A percentile compares a stretch with the other conserved stretches of the same genome.
Evolutionary conservation across 2,329 filamentous ascomycete species (phyloP).

Genomic region (Cercospora nicotianae): DNA sequence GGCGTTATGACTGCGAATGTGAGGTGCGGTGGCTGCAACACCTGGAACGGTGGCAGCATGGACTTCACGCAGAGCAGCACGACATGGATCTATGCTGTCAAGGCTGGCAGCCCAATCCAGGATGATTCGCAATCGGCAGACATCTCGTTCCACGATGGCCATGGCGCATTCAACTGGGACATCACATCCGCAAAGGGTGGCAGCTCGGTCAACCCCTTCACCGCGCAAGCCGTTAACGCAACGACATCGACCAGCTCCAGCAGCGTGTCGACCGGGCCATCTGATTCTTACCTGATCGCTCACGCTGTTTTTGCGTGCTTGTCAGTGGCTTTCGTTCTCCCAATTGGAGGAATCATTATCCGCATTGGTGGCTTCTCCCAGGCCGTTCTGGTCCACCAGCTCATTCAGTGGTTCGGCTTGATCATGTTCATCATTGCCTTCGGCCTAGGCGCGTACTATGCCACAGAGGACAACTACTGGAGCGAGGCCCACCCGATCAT

Average conservation of each 20-base stretch:
- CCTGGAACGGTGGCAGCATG: slow-evolving; percentile 55
- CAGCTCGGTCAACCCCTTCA: slow-evolving; percentile 46
- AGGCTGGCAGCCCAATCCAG: slow-evolving; percentile 50
- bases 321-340: slow-evolving; percentile 50
- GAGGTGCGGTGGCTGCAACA: slow-evolving; percentile 54
- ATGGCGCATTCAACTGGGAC: slow-evolving; percentile 48
- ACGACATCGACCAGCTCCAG: slow-evolving; percentile 12
- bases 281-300: slow-evolving; percentile 39
- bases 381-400: slow-evolving; percentile 47
- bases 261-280: slow-evolving; percentile 6
- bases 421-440: slow-evolving; percentile 51
- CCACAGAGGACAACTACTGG: slow-evolving; percentile 31
- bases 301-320: slow-evolving; percentile 49
- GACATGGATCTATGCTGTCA: slow-evolving; percentile 54
- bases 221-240: slow-evolving; percentile 20
- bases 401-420: slow-evolving; percentile 52
- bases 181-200: slow-evolving; percentile 51
- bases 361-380: slow-evolving; percentile 47
- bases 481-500: slow-evolving; percentile 55
- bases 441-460: slow-evolving; percentile 49
- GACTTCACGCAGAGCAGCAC: slow-evolving; percentile 47
- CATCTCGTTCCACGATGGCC: slow-evolving; percentile 50
- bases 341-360: slow-evolving; percentile 48
- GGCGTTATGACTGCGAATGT: slow-evolving; percentile 59
- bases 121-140: slow-evolving; percentile 45